Evolutionary conservation across 371 early-diverging fungal genomes (phyloP).

Genomic region (Mucor saturninus): DNA sequence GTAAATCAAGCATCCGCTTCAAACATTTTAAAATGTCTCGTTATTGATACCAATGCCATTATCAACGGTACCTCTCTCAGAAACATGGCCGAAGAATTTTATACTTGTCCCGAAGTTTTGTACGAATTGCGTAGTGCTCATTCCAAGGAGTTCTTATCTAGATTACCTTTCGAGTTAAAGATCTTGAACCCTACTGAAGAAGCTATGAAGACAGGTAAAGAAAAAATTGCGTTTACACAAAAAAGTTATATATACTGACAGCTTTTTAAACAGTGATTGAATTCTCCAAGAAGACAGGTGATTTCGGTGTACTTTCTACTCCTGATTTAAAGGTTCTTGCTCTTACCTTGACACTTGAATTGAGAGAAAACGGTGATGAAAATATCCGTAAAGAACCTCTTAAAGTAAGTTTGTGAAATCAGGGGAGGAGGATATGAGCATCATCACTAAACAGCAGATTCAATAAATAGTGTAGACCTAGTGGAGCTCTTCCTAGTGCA

Average conservation of each 20-base stretch:
- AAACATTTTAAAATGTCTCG: slow-evolving; percentile 42
- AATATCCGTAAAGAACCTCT: slow-evolving; percentile 70
- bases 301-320: slow-evolving; percentile 79
- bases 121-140: slow-evolving; percentile 83
- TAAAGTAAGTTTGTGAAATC: slow-evolving; percentile 27
- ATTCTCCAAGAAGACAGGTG: slow-evolving; percentile 94
- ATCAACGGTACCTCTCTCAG: slow-evolving; percentile 53
- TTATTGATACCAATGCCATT: slow-evolving; percentile 70
- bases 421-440: neutral
- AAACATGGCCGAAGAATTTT: slow-evolving; percentile 72
- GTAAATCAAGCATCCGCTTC: neutral
- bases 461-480: slow-evolving; percentile 36
- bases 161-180: slow-evolving; percentile 71
- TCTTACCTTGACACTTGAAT: slow-evolving; percentile 85
- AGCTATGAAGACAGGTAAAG: slow-evolving; percentile 73
- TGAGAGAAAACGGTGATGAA: slow-evolving; percentile 67
- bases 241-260: neutral
- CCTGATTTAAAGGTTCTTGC: slow-evolving; percentile 93
- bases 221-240: neutral
- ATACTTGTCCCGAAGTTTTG: slow-evolving; percentile 89
- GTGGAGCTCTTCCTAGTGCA: slow-evolving; percentile 44
- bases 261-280: slow-evolving; percentile 60
- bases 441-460: neutral
- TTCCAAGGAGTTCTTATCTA: slow-evolving; percentile 69
- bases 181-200: slow-evolving; percentile 76